Conservation (phyloP, 2,329 filamentous ascomycete genomes). For the Tolypocladium ophioglossoides region DNA sequence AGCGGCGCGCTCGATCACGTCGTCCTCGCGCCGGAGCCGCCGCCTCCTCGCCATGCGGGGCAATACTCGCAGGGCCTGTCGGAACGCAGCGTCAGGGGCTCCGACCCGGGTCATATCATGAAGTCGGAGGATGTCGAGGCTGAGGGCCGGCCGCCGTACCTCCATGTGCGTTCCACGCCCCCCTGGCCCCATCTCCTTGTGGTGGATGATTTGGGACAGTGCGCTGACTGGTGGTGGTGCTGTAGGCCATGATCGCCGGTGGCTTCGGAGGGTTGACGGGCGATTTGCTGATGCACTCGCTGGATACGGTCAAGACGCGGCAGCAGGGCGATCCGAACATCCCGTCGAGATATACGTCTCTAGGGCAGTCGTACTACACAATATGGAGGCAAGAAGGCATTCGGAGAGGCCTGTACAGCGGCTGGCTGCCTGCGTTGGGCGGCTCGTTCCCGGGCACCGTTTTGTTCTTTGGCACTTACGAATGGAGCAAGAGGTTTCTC, state of each 20-base stretch:
- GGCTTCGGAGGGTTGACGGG: constrained; percentile 87
- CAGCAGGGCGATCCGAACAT: constrained; percentile 94
- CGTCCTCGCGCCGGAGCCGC: constrained; percentile 1
- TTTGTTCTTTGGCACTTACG: constrained; percentile 93
- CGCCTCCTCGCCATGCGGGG: constrained; percentile 22
- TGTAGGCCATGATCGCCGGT: constrained; percentile 86
- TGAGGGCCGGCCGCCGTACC: constrained; percentile 32
- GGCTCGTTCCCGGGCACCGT: constrained; percentile 92
- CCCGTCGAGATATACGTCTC: constrained; percentile 83
- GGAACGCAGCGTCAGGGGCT: constrained; percentile 14
- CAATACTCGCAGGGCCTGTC: constrained; percentile 14
- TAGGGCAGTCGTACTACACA: constrained; percentile 83
- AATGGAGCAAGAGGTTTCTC: constrained; percentile 85
- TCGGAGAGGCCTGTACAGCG: constrained; percentile 76
- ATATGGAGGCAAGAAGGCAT: constrained; percentile 91
- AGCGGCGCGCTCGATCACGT: constrained; percentile 2
- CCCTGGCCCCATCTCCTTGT: neutral
- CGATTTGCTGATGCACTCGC: constrained; percentile 96
- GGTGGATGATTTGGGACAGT: neutral
- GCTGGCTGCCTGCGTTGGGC: constrained; percentile 81
- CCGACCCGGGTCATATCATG: constrained; percentile 20
- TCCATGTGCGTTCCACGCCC: constrained; percentile 23
- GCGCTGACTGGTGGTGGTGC: constrained; percentile 2
- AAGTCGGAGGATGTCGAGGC: constrained; percentile 26
- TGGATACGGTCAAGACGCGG: constrained; percentile 96